These are phyloP conservation scores for Theileria equi DNA, from an alignment of 169 alveolate genomes.

Conservation along the genomic window DNA sequence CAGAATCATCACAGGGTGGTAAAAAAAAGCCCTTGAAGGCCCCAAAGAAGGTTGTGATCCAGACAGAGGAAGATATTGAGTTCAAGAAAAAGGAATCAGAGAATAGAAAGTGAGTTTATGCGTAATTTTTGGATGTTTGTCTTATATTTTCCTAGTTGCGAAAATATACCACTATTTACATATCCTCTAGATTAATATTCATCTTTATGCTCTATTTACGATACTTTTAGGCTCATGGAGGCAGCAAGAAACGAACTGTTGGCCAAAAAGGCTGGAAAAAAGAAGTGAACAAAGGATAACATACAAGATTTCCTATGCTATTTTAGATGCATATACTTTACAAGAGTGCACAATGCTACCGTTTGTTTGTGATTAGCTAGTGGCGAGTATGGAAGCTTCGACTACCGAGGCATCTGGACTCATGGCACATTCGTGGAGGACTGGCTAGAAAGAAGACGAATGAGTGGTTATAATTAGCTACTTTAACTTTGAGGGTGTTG, in stretches of 20 bases:
- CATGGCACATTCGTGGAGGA: too few species aligned
- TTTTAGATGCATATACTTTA: too few species aligned
- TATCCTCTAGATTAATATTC: background rate
- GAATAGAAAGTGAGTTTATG: slow-evolving; percentile 53
- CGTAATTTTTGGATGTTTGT: background rate
- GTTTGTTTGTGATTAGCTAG: too few species aligned
- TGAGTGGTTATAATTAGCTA: too few species aligned
- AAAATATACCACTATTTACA: background rate
- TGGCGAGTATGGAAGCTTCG: too few species aligned
- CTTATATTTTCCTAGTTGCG: background rate
- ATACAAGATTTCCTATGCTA: too few species aligned
- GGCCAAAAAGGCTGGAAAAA: slow-evolving; percentile 56
- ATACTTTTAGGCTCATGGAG: slow-evolving; percentile 21
- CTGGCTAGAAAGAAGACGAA: too few species aligned
- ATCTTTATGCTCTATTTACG: background rate
- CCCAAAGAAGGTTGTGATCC: slow-evolving; percentile 65
- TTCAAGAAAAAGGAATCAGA: slow-evolving; percentile 73
- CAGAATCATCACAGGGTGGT: slow-evolving; percentile 58
- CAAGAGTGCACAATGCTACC: too few species aligned
- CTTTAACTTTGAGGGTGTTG: too few species aligned
- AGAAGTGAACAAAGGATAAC: slow-evolving; percentile 60
- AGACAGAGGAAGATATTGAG: slow-evolving; percentile 73
- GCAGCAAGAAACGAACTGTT: slow-evolving; percentile 59
- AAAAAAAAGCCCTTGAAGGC: slow-evolving; percentile 77
- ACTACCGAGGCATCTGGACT: too few species aligned